Base-by-base conservation (phyloP, 495 filamentous ascomycete genomes). In the Letharia lupina region DNA sequence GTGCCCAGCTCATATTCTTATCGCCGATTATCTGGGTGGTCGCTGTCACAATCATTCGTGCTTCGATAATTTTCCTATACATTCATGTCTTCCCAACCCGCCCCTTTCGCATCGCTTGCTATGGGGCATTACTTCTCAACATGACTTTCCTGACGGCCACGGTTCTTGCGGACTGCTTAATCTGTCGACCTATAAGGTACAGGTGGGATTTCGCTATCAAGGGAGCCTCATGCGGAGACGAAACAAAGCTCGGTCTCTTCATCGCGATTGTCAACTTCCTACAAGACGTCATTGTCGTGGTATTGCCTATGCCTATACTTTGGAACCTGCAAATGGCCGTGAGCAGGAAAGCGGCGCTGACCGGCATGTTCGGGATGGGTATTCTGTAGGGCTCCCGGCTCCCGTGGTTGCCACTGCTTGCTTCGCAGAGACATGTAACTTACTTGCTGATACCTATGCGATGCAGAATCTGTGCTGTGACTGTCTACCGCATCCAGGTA, bases 221-320 rank as follows among this genome's bases (percentile, higher is more conserved):
- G 20, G 62, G 62, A 8, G 76, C 73, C 15, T 60, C 61, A 5
- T 77, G 77, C 61, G 66, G 73, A 33, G 54, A 76, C 41, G 70
- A 77, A 48, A 64, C 66, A 20, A 47, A 59, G 1, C 69, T 76
- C n/a, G 75, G 75, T 41, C 72, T 73, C 6, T 71, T 60, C 23
- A 69, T 77, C 0, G 75, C 70, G 20, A 70, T 74, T 2, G 58
- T 71, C 42, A 69, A 78, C 63, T 63, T 77, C 13, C 12, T 75
- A 16, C 73, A 73, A 4, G 79, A 80, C 59, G 63, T 79, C 45
- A 44, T 71, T 63, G 73, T 78, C 35, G 72, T 77, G 28, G 62
- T 73, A 5, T 69, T 79, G 65, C 80, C 77, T 16, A 73, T 83
- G 72, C 81, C 75, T 28, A 70, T 78, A 54, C 70, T 79, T n/a